Base-by-base conservation (phyloP, 2,329 filamentous ascomycete species). In the Alternaria arborescens region DNA sequence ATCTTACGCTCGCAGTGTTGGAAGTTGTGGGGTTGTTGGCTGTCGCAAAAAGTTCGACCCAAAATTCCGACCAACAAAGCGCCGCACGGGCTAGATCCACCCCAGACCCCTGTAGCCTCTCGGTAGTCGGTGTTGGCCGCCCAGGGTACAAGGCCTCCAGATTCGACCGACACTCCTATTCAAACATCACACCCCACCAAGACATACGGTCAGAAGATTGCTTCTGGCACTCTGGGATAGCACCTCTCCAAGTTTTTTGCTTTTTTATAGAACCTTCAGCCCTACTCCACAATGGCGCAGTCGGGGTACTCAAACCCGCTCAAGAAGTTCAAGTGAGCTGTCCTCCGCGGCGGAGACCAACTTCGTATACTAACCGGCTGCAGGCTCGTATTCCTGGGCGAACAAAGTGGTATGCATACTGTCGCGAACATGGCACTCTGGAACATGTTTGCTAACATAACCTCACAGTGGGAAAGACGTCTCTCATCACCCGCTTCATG, bases 401-500 rank as follows among this genome's bases (percentile, higher is more conserved):
- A 99, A 84, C 95, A 99, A 83, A 98, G 94, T 81, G 95, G 94
- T 97, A 93, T 80, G 88, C 80, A 58, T 24, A 28, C 16, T 20
- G 52, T 18, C 47, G 28, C n/a, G 20, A 22, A 20, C n/a, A 30
- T 11, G 18, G 11, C 28, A 22, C 1, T 12, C 4, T 10, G 56
- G 32, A 16, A 18, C 24, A 22, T 42, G 26, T 40, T 30, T 53
- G 56, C 70, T 77, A 52, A 75, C 66, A 53, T 46, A 40, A 51
- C 22, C 46, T 42, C 64, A 11, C 79, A 98, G 95, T 99, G 74
- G 95, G 95, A 78, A 99, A 99, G 85, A 99, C 95, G 32, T 99
- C 95, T 64, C 84, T 99, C 73, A 99, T 99, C 80, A 99, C 95
- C 69, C 90, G 95, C 68, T 99, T 99, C 86, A 99, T 99, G 95